Base-by-base conservation (phyloP, 1,284 basidiomycete species). In the Bondarzewia mesenterica region DNA sequence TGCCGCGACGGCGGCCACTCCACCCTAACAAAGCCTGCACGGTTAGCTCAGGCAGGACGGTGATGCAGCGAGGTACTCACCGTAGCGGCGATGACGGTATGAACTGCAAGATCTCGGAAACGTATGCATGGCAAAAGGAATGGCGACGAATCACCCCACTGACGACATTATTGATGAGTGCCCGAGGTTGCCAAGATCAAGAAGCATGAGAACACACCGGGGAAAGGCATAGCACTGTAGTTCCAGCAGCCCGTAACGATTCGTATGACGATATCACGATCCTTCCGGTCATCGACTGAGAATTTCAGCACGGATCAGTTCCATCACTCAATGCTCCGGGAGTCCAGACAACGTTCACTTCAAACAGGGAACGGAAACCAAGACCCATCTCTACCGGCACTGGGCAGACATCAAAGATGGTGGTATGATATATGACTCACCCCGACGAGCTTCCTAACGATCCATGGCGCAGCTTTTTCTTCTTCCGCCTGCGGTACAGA, bases 81-180 rank as follows among this genome's bases (percentile, higher is more conserved):
- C 32, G 80, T 82, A 38, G 75, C 79, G 38, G 69, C 76, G 27
- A 82, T 72, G 35, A 81, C 74, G 3, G 73, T 76, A 57, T 82
- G 79, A 23, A 82, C 73, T 22, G 70, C 78, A 21, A 83, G 64
- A 61, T 82, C 79, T 39, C 80, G 66, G 60, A 83, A 81, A 14
- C 80, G 72, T 43, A 83, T 76, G 63, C 79, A 82, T 25, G 80
- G 80, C n/a, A 82, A 67, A 26, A 79, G 65, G 4, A 82, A 61
- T 14, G 80, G 80, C 12, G 76, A 80, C 4, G 78, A 80, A 56
- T 83, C 79, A 3, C 78, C 79, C 80, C 79, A 81, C 75, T 81
- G 49, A 21, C 16, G 22, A 15, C 32, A 44, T 27, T 14, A 36
- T 29, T 47, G n/a, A n/a, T n/a, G n/a, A n/a, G n/a, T 25, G 6